Evolutionary conservation across 192 early-diverging fungal species (phyloP).

Genomic region (Mortierella hygrophila): DNA sequence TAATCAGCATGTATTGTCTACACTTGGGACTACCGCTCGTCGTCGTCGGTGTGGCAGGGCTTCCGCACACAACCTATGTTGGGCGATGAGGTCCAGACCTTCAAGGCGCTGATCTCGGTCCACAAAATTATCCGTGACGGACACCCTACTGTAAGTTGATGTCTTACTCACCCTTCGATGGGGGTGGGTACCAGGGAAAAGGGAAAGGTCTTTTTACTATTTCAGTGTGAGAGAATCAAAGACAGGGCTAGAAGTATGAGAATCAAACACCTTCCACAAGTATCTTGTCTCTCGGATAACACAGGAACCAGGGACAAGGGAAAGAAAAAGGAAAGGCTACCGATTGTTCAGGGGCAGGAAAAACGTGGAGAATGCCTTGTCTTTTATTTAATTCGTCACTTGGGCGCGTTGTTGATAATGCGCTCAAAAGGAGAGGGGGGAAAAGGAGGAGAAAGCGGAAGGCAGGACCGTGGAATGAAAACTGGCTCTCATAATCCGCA

Average conservation of each 20-base stretch:
- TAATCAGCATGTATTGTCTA: slow-evolving; percentile 86
- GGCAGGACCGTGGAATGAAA: neutral
- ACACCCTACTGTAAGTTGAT: slow-evolving; percentile 77
- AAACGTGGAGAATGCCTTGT: neutral
- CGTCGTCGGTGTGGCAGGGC: slow-evolving; percentile 86
- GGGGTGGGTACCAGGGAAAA: neutral
- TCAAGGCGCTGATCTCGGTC: slow-evolving; percentile 93
- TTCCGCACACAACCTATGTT: slow-evolving; percentile 90
- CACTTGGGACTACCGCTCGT: slow-evolving; percentile 93
- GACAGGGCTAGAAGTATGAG: neutral
- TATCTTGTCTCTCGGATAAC: neutral
- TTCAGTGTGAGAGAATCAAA: neutral
- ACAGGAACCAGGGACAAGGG: neutral
- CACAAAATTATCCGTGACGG: slow-evolving; percentile 98
- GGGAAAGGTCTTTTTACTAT: neutral
- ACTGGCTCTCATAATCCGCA: neutral
- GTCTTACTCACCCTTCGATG: neutral
- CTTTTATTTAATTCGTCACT: neutral
- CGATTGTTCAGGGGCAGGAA: neutral
- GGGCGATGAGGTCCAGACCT: slow-evolving; percentile 95
- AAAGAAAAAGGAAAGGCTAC: neutral
- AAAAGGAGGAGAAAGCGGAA: neutral
- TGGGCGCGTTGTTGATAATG: neutral
- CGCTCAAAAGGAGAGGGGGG: neutral
- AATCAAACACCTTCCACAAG: neutral